A percentile compares a stretch with the other conserved stretches of the same genome.
phyloP scores from a whole-genome alignment of 257 asterid genomes.

The Nyctanthes arbortristis region DNA sequence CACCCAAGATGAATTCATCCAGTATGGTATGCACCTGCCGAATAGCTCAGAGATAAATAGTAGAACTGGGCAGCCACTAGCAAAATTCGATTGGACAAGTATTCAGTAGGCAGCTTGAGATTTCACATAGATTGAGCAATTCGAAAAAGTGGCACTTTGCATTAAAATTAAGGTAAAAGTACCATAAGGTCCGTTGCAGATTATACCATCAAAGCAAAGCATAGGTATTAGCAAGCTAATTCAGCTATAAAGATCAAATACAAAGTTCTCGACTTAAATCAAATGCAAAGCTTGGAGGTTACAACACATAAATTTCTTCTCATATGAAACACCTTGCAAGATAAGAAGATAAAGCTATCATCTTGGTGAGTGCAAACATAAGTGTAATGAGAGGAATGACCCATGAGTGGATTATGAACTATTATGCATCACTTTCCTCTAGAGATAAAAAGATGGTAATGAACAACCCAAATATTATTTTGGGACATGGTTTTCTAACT shows the following conservation, averaged over 20 bases:
- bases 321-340: neutral
- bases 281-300: neutral
- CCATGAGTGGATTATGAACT: too few species aligned
- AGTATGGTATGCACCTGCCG: constrained; percentile 80
- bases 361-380: neutral
- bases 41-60: constrained; percentile 14
- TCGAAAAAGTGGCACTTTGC: constrained; percentile 7
- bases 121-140: neutral
- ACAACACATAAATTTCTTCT: neutral
- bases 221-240: neutral
- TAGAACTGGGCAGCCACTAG: neutral
- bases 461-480: neutral
- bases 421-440: neutral
- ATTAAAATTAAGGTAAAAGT: neutral
- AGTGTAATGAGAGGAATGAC: neutral
- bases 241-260: neutral
- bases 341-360: neutral
- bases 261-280: neutral
- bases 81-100: neutral
- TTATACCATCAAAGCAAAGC: neutral
- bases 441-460: too few species aligned
- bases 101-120: constrained; percentile 9
- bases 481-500: neutral
- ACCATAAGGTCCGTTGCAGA: neutral
- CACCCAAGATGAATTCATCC: constrained; percentile 89